These are phyloP conservation scores for Physcia stellaris DNA, from an alignment of 495 filamentous ascomycete species.

Conservation along the genomic window DNA sequence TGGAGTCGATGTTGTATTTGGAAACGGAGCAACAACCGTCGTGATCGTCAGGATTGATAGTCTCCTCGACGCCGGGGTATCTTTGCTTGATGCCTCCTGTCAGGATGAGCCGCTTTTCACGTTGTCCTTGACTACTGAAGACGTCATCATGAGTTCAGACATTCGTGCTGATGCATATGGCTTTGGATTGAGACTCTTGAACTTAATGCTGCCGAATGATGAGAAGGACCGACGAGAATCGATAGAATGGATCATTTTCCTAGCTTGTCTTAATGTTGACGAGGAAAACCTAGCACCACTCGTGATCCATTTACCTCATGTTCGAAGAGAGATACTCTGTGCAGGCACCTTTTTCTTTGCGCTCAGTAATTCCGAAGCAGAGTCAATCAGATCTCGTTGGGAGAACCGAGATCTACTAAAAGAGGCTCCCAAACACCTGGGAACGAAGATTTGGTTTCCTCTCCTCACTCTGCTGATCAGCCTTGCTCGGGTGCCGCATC, in stretches of 20 bases:
- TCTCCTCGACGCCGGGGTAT: not conserved
- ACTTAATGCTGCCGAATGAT: not conserved
- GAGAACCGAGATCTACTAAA: not conserved
- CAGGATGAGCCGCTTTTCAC: conserved; percentile 11
- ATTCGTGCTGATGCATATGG: conserved; percentile 8
- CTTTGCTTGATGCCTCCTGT: conserved; percentile 6
- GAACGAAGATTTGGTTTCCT: too few relatives aligned
- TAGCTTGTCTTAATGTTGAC: not conserved
- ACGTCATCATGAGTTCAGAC: conserved; percentile 1
- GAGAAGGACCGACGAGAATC: not conserved
- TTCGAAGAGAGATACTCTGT: too few relatives aligned
- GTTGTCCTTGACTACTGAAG: not conserved
- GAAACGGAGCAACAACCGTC: conserved; percentile 2
- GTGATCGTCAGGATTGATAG: not conserved
- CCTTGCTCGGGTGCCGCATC: not conserved
- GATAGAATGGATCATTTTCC: conserved; percentile 2
- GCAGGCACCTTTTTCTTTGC: too few relatives aligned
- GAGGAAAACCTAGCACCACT: not conserved
- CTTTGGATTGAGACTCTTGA: conserved; percentile 5
- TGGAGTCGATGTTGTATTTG: conserved; percentile 3
- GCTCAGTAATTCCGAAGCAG: not conserved
- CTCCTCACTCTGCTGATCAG: not conserved
- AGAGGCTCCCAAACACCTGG: not conserved
- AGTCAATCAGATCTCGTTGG: not conserved
- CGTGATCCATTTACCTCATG: too few relatives aligned